Base-by-base conservation (phyloP, 192 early-diverging fungal genomes). In the Coemansia sp. region DNA sequence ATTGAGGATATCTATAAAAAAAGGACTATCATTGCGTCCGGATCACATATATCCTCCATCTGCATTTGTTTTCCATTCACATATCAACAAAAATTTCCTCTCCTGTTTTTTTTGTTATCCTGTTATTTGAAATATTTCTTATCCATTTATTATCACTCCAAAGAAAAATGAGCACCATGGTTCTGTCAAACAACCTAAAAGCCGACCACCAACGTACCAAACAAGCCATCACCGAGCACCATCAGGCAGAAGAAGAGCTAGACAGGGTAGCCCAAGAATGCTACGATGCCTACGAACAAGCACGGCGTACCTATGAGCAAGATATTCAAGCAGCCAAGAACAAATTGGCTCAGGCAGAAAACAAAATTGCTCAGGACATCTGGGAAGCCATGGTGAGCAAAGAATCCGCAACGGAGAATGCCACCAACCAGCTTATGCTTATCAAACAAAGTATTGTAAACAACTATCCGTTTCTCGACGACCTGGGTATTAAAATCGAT, bases 301-400 rank as follows among this genome's bases (percentile, higher is more conserved):
- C 48, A 4, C 48, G 48, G 5, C 14, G 17, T 5, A 20, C 17
- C 8, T 49, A 49, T 20, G 48, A 49, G 48, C 48, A 49, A 17
- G 48, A 49, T 7, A 49, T 49, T 3, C 48, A 49, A 49, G 48
- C 48, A 18, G 48, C 48, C 48, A 49, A 49, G 48, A 20, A 49
- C 48, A 49, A 49, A 17, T 16, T 49, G 48, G 48, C 48, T 5
- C 17, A 16, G 14, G 48, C 48, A 5, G 48, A 49, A 20, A 49
- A 20, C 12, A 20, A 49, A 49, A 49, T 49, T 17, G 48, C 17
- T 20, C 17, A 49, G 48, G 6, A 7, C 1, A 49, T 49, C 48
- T 49, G 48, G 48, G 18, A 49, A 20, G 48, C 48, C 14, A 49
- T 49, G 48, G 17, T 49, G 14, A 20, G 18, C 48, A 49, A 49